Evolutionary conservation across 2,329 filamentous ascomycete species (phyloP), one percentile per base, ranked within the genome.

Genomic region (Fusarium lateritium): DNA sequence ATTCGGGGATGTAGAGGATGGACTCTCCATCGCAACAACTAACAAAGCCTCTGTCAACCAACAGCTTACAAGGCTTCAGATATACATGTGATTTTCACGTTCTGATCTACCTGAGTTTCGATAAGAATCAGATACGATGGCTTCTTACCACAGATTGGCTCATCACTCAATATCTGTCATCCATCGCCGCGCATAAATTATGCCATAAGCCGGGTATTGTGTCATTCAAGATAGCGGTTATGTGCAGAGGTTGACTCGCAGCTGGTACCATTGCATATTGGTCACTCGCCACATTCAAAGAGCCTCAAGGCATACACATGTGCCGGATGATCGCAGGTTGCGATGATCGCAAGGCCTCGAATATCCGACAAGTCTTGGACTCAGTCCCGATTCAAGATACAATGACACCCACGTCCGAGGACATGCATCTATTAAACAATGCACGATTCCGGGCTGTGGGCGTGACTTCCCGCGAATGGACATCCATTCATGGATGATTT

Each of bases 141-240:
- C 42, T 22, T 19, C 26, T 39, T 24, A 17, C 7, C 24, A 22
- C 38, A 7, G 40, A 57, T 36, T 64, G 47, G 49, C 10, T 22
- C 14, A 9, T 58, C 19, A 11, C n/a, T 33, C 19, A 24, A 49
- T 44, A 49, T 14, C 45, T 19, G 50, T 34, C 49, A 63, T 40
- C 61, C 57, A 26, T 45, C 34, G 22, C 49, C 38, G 50, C 38
- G 26, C 51, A 26, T 33, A 42, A 50, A 42, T 62, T 43, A 56
- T 60, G 52, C 22, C 14, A 56, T 44, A 26, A 53, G 42, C 56
- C 38, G 58, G 57, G 51, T 61, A 56, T 55, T 70, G 59, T 73
- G 53, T 40, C 42, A 56, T 65, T 64, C 34, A 38, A 40, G 38
- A 56, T 47, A 43, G 31, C 65, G 59, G 62, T 24, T 58, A 51